Evolutionary conservation across 768 basidiomycete genomes (phyloP).

Genomic region (Lepiota brunneoincarnata): DNA sequence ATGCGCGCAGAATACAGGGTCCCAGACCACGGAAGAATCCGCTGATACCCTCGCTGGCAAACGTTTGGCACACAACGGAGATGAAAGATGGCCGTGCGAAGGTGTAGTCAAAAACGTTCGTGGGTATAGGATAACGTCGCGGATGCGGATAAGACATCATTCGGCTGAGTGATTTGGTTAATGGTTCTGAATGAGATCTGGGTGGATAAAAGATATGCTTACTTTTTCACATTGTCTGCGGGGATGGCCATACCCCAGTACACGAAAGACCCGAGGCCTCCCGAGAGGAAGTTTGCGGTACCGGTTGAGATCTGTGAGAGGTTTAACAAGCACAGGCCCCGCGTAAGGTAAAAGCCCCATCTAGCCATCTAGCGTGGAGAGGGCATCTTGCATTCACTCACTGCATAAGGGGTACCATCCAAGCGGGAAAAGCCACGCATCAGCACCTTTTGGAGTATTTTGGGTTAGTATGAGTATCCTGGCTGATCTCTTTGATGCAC

Average conservation of each 20-base stretch:
- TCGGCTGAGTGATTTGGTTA: constrained; percentile 36
- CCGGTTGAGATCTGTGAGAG: constrained; percentile 55
- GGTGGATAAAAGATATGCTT: constrained; percentile 19
- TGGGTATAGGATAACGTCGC: constrained; percentile 34
- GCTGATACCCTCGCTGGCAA: constrained; percentile 45
- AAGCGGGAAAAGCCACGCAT: constrained; percentile 58
- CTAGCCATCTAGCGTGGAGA: background rate
- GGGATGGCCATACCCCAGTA: constrained; percentile 74
- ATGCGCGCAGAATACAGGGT: constrained; percentile 68
- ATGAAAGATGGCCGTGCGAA: constrained; percentile 44
- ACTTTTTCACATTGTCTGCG: constrained; percentile 85
- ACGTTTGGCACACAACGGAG: constrained; percentile 50
- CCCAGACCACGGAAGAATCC: constrained; percentile 68
- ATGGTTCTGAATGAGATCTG: constrained; percentile 3
- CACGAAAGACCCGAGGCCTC: constrained; percentile 58
- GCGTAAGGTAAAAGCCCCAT: background rate
- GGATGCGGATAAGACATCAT: constrained; percentile 63
- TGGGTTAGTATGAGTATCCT: constrained; percentile 16
- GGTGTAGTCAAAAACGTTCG: constrained; percentile 18
- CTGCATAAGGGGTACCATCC: constrained; percentile 60
- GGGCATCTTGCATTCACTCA: constrained; percentile 22
- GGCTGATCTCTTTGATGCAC: constrained; percentile 8
- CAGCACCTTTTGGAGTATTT: constrained; percentile 39
- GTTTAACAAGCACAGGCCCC: background rate
- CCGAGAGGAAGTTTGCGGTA: constrained; percentile 61